Evolutionary conservation across 176 grass and related monocot species (phyloP).

Genomic region (Dactylis glomerata): DNA sequence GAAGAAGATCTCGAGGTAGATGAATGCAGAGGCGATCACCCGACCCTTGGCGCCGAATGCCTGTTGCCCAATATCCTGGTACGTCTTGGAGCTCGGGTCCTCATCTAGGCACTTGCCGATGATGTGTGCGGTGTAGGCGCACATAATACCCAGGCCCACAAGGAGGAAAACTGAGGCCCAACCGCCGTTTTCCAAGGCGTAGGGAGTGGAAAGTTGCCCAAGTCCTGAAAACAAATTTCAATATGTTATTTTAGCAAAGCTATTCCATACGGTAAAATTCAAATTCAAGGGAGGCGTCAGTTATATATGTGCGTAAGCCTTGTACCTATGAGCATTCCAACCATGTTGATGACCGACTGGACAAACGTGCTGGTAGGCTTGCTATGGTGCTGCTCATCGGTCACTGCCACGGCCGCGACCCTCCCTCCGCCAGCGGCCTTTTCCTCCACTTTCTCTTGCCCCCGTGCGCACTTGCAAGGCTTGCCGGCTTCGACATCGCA

Average conservation of each 20-base stretch:
- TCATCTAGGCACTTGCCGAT: slow-evolving; percentile 71
- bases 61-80: slow-evolving; percentile 62
- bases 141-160: slow-evolving; percentile 60
- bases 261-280: background rate
- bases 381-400: slow-evolving; percentile 21
- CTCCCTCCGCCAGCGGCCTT: background rate
- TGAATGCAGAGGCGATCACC: slow-evolving; percentile 50
- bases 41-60: slow-evolving; percentile 63
- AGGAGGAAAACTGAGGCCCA: slow-evolving; percentile 68
- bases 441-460: background rate
- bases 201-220: slow-evolving; percentile 71
- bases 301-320: background rate
- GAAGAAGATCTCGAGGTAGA: slow-evolving; percentile 83
- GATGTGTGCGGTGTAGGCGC: slow-evolving; percentile 66
- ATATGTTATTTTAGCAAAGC: background rate
- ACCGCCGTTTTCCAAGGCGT: slow-evolving; percentile 72
- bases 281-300: background rate
- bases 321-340: slow-evolving; percentile 88
- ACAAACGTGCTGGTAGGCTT: slow-evolving; percentile 61
- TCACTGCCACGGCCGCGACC: background rate
- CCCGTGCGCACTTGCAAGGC: slow-evolving; percentile 34
- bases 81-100: slow-evolving; percentile 40
- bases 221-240: slow-evolving; percentile 36
- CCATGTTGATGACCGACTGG: slow-evolving; percentile 79
- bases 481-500: slow-evolving; percentile 49